phyloP scores from a whole-genome alignment of 129 eudicot species.

The Erigeron canadensis region DNA sequence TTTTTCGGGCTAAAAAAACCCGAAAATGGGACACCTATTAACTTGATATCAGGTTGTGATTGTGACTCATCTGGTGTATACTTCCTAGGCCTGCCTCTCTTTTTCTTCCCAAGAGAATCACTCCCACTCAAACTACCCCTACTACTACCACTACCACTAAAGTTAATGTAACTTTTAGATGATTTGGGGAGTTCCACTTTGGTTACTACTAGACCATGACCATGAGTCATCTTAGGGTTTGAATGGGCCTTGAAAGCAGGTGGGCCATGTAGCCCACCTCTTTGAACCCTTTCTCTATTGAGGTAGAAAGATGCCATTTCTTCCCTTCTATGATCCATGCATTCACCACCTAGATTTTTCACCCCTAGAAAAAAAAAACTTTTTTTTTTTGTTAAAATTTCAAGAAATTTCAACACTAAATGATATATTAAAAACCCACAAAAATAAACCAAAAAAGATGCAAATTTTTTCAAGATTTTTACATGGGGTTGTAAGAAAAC shows the following conservation, averaged over 20 bases:
- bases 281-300: conserved; percentile 52
- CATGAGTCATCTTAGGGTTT: conserved; percentile 43
- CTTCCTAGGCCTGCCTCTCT: conserved; percentile 91
- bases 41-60: background rate
- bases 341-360: conserved; percentile 35
- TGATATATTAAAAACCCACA: conserved; percentile 19
- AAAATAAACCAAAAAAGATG: conserved; percentile 6
- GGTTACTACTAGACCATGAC: conserved; percentile 48
- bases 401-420: conserved; percentile 25
- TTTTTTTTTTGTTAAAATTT: background rate
- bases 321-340: conserved; percentile 92
- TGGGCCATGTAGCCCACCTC: conserved; percentile 37
- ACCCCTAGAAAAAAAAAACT: conserved; percentile 10
- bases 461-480: conserved; percentile 31
- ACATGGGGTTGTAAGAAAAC: conserved; percentile 32
- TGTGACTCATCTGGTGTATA: conserved; percentile 61
- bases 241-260: conserved; percentile 40
- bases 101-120: conserved; percentile 48
- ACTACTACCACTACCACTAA: conserved; percentile 2
- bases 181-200: conserved; percentile 46
- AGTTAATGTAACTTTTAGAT: conserved; percentile 27
- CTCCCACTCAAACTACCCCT: conserved; percentile 39
- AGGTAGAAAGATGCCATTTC: conserved; percentile 66
- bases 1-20: conserved; percentile 29
- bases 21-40: background rate